Percentiles rank a stretch among this genome's conserved stretches.
Evolutionary conservation across 257 asterid species (phyloP).

Genomic region (Leonotis leonurus): DNA sequence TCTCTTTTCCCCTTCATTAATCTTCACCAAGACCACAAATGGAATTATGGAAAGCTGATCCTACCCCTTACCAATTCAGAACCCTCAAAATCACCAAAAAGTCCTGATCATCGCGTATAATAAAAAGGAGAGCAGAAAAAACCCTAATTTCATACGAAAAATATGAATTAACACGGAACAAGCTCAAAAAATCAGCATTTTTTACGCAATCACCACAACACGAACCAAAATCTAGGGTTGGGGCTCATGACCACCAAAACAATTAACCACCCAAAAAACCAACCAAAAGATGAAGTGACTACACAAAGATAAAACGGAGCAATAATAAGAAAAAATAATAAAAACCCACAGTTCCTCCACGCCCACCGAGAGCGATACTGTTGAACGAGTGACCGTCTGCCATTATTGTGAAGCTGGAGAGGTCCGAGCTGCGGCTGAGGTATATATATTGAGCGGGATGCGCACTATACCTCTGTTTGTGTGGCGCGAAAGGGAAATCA

Average conservation of each 20-base stretch:
- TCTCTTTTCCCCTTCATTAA: background rate
- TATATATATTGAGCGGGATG: constrained; percentile 6
- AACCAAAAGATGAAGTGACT: background rate
- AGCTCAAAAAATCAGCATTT: background rate
- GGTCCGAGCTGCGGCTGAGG: background rate
- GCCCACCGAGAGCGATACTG: constrained; percentile 79
- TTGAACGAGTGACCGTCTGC: constrained; percentile 78
- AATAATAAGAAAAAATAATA: background rate
- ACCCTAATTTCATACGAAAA: constrained; percentile 17
- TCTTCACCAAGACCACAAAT: background rate
- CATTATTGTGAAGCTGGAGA: constrained; percentile 26
- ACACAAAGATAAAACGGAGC: background rate
- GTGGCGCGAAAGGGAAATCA: constrained; percentile 36
- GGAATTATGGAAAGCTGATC: background rate
- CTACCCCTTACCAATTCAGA: background rate
- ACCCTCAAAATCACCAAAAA: background rate
- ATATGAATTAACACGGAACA: background rate
- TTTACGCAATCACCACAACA: background rate
- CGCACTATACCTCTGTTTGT: constrained; percentile 7
- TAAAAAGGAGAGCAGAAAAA: constrained; percentile 1
- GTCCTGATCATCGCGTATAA: background rate
- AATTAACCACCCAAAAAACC: background rate
- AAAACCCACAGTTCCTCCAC: constrained; percentile 73
- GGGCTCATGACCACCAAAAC: constrained; percentile 8
- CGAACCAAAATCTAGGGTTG: background rate